Conservation (phyloP, 306 rosid species). For the Chamaecrista fasciculata region DNA sequence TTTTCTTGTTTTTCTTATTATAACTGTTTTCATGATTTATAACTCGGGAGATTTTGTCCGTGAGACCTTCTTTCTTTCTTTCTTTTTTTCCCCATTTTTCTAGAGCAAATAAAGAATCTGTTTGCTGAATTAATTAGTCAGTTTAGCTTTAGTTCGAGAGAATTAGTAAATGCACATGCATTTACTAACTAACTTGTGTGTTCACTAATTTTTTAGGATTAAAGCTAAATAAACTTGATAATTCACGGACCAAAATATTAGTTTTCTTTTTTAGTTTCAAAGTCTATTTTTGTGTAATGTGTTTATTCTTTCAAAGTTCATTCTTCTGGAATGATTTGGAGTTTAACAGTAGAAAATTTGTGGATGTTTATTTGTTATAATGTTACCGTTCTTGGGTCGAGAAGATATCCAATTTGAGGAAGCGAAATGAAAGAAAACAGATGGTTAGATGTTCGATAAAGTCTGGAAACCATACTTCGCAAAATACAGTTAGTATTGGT, state of each 20-base stretch:
- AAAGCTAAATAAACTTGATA: background rate
- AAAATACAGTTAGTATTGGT: slow-evolving; percentile 69
- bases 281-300: background rate
- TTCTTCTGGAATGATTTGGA: background rate
- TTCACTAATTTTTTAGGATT: no score
- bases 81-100: no score
- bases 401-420: slow-evolving; percentile 30
- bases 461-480: slow-evolving; percentile 37
- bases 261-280: no score
- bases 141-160: no score
- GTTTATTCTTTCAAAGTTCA: background rate
- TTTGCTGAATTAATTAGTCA: no score
- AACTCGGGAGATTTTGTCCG: no score
- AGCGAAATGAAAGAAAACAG: slow-evolving; percentile 40
- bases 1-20: background rate
- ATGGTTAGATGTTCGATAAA: slow-evolving; percentile 60
- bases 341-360: background rate
- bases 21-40: background rate
- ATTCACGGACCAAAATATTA: background rate
- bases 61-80: no score
- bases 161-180: no score
- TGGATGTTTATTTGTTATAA: background rate
- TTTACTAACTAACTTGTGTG: no score
- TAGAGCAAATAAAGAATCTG: no score
- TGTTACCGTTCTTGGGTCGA: background rate